A percentile compares a stretch with the other conserved stretches of the same genome.
phyloP scores from a whole-genome alignment of 2,329 filamentous ascomycete genomes.

The Cladosporium sp. region DNA sequence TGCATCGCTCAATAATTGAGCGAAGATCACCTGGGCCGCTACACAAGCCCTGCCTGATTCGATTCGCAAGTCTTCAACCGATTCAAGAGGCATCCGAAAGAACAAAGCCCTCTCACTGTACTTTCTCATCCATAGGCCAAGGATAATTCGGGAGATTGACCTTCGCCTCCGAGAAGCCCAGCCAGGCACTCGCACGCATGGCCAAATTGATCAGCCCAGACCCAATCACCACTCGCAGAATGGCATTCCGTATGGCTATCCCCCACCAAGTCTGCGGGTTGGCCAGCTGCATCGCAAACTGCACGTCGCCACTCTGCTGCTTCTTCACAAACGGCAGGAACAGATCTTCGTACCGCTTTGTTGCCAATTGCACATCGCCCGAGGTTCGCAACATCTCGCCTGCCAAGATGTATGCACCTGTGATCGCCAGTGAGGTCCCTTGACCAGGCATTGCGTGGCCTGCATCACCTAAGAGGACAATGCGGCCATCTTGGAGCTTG shows the following conservation, averaged over 20 bases:
- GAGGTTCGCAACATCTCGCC: constrained; percentile 20
- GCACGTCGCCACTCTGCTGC: constrained; percentile 12
- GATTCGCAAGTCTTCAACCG: too few species aligned
- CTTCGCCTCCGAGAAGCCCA: constrained; percentile 17
- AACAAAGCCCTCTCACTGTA: background rate
- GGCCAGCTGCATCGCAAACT: constrained; percentile 19
- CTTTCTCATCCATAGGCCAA: constrained; percentile 9
- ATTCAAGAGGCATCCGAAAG: too few species aligned
- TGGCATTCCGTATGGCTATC: constrained; percentile 20
- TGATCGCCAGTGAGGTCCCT: constrained; percentile 23
- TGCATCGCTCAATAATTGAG: too few species aligned
- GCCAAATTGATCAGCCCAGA: constrained; percentile 14
- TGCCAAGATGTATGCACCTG: constrained; percentile 24
- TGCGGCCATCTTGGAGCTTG: constrained; percentile 31
- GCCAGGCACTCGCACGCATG: constrained; percentile 9
- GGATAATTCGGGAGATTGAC: constrained; percentile 16
- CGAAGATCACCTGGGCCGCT: too few species aligned
- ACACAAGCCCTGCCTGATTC: too few species aligned
- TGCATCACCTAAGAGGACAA: constrained; percentile 26
- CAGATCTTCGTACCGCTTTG: constrained; percentile 19
- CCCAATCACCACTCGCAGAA: constrained; percentile 17
- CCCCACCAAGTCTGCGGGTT: constrained; percentile 32
- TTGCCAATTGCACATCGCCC: constrained; percentile 13
- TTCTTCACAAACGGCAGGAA: constrained; percentile 19
- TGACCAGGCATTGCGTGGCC: constrained; percentile 21